These are phyloP conservation scores for Rugosomyces carneus DNA, from an alignment of 1,284 basidiomycete genomes.

Conservation along the genomic window DNA sequence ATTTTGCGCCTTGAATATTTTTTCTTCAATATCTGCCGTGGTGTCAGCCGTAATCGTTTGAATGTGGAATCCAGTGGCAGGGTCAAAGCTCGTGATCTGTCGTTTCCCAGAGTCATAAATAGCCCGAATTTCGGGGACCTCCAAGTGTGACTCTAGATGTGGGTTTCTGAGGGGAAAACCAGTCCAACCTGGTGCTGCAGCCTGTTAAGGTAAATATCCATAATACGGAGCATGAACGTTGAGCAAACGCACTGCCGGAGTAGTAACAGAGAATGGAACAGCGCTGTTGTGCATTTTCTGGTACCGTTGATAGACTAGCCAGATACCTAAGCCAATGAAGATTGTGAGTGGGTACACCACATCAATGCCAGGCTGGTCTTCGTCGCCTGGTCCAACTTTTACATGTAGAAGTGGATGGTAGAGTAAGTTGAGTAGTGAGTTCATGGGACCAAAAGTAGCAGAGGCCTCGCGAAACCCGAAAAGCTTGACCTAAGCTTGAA, in stretches of 20 bases:
- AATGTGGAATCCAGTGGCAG: constrained; percentile 79
- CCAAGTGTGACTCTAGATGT: constrained; percentile 55
- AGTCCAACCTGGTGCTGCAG: constrained; percentile 54
- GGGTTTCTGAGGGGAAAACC: constrained; percentile 51
- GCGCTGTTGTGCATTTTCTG: constrained; percentile 67
- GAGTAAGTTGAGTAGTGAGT: constrained; percentile 41
- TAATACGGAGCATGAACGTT: constrained; percentile 1
- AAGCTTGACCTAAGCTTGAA: background rate
- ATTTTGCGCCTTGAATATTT: constrained; percentile 59
- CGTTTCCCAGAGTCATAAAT: constrained; percentile 43
- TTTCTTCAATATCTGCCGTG: constrained; percentile 57
- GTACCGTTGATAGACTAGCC: constrained; percentile 68
- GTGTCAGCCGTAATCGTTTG: constrained; percentile 66
- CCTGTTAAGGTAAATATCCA: constrained; percentile 11
- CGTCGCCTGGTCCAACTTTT: constrained; percentile 40
- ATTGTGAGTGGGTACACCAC: constrained; percentile 51
- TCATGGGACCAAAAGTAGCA: constrained; percentile 25
- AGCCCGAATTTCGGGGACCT: constrained; percentile 50
- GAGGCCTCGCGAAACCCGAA: background rate
- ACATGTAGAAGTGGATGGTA: constrained; percentile 45
- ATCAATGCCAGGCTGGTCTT: constrained; percentile 41
- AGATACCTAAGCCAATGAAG: constrained; percentile 71
- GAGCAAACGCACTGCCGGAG: constrained; percentile 48
- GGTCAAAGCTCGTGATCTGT: constrained; percentile 89
- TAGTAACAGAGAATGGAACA: constrained; percentile 51